phyloP scores from a whole-genome alignment of 768 basidiomycete species.

The Boletus subcaerulescens region DNA sequence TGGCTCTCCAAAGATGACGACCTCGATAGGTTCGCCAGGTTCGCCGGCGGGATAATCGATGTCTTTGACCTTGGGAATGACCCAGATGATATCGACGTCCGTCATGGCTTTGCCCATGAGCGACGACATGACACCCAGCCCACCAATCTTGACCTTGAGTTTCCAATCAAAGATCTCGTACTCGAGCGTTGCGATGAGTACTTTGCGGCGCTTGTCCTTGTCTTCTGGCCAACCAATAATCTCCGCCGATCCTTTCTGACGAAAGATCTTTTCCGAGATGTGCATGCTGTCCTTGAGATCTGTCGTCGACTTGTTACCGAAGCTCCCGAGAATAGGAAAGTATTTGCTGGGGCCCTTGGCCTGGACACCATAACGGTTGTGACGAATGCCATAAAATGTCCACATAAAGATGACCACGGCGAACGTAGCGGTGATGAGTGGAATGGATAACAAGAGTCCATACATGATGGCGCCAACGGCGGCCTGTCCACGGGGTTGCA shows the following conservation, averaged over 20 bases:
- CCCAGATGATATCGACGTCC: constrained; percentile 93
- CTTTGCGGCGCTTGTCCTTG: constrained; percentile 85
- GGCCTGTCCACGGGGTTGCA: constrained; percentile 80
- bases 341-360: constrained; percentile 70
- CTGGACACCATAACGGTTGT: constrained; percentile 89
- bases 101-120: constrained; percentile 99
- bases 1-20: constrained; percentile 93
- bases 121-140: constrained; percentile 96
- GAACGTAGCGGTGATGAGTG: constrained; percentile 77
- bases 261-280: constrained; percentile 70
- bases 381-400: constrained; percentile 94
- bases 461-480: constrained; percentile 85
- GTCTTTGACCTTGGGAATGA: constrained; percentile 93
- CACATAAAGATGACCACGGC: constrained; percentile 90
- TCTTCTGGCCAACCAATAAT: constrained; percentile 97
- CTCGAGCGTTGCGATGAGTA: constrained; percentile 89
- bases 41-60: constrained; percentile 90
- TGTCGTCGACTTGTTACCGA: constrained; percentile 63
- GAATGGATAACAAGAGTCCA: constrained; percentile 76
- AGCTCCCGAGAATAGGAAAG: constrained; percentile 78
- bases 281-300: constrained; percentile 64
- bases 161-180: constrained; percentile 99
- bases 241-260: constrained; percentile 59
- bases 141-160: constrained; percentile 96
- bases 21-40: constrained; percentile 90